These are phyloP conservation scores for Jacaranda mimosifolia DNA, from an alignment of 257 asterid genomes.

Conservation along the genomic window DNA sequence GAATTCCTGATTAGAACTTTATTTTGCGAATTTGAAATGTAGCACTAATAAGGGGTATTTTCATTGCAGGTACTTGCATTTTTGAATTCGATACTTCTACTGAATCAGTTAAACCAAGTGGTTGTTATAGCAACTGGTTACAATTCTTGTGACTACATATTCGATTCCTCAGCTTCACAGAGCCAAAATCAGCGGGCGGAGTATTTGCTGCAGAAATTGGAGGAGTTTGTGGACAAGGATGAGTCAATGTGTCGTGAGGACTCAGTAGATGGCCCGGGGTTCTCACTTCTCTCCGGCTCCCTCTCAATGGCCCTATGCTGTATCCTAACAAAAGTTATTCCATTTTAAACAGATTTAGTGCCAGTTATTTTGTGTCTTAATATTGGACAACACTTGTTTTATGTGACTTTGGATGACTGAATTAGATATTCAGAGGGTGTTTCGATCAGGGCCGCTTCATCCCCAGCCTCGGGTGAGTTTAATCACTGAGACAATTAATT, in stretches of 20 bases:
- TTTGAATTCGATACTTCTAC: conserved; percentile 73
- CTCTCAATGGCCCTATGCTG: conserved; percentile 98
- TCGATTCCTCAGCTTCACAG: conserved; percentile 69
- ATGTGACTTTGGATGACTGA: conserved; percentile 47
- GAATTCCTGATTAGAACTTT: conserved; percentile 1
- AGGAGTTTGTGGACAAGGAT: conserved; percentile 79
- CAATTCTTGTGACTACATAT: conserved; percentile 75
- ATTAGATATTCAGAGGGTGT: conserved; percentile 83
- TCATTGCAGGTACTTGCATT: conserved; percentile 74
- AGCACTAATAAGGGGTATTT: background rate
- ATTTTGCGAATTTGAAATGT: conserved; percentile 9
- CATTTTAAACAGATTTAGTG: background rate
- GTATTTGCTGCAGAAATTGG: conserved; percentile 69
- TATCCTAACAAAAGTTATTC: conserved; percentile 56
- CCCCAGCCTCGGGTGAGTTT: conserved; percentile 91
- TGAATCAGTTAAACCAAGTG: conserved; percentile 86
- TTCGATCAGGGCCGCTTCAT: conserved; percentile 88
- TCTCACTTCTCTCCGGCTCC: conserved; percentile 88
- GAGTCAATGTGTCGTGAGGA: conserved; percentile 63
- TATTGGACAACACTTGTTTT: conserved; percentile 42
- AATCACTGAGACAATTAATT: background rate
- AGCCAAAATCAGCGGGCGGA: conserved; percentile 70
- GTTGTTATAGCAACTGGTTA: conserved; percentile 87
- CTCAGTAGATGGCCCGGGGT: conserved; percentile 66
- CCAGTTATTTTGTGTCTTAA: background rate